Evolutionary conservation across 2,329 filamentous ascomycete genomes (phyloP), one percentile per base, ranked within the genome.

Genomic region (Xylariales sp.): DNA sequence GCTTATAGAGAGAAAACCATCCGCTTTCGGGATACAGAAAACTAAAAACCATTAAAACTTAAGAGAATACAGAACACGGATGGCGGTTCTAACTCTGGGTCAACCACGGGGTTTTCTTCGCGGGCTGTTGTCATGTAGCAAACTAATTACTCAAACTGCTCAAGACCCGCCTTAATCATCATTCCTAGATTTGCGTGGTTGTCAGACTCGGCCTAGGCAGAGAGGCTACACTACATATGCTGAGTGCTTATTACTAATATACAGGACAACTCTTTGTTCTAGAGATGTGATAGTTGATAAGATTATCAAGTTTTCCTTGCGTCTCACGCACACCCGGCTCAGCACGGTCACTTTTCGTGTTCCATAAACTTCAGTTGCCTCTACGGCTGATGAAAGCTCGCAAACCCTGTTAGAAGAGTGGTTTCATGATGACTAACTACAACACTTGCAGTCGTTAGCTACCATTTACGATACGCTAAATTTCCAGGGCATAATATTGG

Each of bases 141-240:
- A 78, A 18, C 73, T 77, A 78, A 18, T 73, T 77, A 23, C 63
- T 74, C 55, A 77, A 75, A 30, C 23, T 23, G 28, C 63, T 74
- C 55, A 77, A 75, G 28, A 76, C 78, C 6, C 70, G 76, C 10
- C 59, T 71, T 41, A 69, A 52, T 32, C 65, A 62, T 63, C 75
- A 78, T 14, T 32, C 39, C 41, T 36, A 58, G 43, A 12, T 39
- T 68, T 14, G 65, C 62, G 18, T 45, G 16, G 12, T 65, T 62
- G 39, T 58, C 46, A 28, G 45, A 32, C n/a, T 43, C 16, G 3
- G 56, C 34, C 49, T 50, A 68, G 36, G 50, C 50, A 41, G 65
- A 23, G 23, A 23, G 23, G 23, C 23, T 23, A 23, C 2, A 23
- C 23, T 23, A 23, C 23, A 1, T 23, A 23, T 23, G 23, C 23